Base-by-base conservation (phyloP, 139 green algal genomes). In the Chlamydomonas schloesseri region DNA sequence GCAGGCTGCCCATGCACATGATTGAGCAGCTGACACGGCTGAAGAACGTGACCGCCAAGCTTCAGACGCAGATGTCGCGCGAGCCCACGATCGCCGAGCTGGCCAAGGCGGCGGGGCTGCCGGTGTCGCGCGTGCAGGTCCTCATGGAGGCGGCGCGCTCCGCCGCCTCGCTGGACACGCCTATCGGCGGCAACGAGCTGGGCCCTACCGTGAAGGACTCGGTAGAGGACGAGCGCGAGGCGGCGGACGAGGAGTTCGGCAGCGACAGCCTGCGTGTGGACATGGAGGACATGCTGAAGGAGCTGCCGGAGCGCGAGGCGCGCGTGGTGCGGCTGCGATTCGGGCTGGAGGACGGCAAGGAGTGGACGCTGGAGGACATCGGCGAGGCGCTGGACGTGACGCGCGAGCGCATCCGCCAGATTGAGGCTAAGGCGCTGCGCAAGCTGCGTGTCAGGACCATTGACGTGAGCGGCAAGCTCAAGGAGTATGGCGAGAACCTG, bases 321-420 rank as follows among this genome's bases (percentile, higher is more conserved):
- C 89, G 90, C 69, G 93, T 99, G 42, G 68, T 99, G 68, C 89
- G 95, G 31, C 92, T 99, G 91, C 95, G 98, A 23, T 99, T 97
- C 88, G 98, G 98, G 2, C 91, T 99, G 70, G 94, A 97, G 37
- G 88, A 95, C 67, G 90, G 88, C 18, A 33, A 72, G 8, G 95
- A 94, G 82, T 91, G 91, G 68, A 99, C 97, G 13, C 92, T 99
- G 76, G 96, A 99, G 86, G 96, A 99, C 58, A 95, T 98, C 83
- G 96, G 93, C 10, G n/a, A 47, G 3, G 23, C 71, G 23, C 94
- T 95, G 85, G 75, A 94, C 69, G 92, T 99, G 18, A 99, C 97
- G 21, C 93, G 97, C n/a, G 98, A 99, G 95, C 94, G 98, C 69
- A 97, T 99, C 53, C 93, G 98, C n/a, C 98, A 99, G 94, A 97